Evolutionary conservation across 257 asterid genomes (phyloP), one percentile per base, ranked within the genome.

Genomic region (Primulina eburnea): DNA sequence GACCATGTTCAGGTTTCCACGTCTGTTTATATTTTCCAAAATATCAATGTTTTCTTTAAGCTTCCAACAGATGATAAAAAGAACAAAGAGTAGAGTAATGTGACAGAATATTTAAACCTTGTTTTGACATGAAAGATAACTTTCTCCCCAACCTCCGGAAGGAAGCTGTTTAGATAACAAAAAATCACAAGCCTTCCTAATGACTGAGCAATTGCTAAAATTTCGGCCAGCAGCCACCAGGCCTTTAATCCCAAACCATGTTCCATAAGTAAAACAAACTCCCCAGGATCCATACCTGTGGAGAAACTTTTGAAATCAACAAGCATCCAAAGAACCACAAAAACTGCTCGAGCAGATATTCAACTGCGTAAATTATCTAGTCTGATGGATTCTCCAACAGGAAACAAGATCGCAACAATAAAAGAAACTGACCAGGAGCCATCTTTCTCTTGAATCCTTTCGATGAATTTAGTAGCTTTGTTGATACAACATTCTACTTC

Each of bases 71-170:
- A 76, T 40, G 28, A 68, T 20, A 73, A 72, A 72, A 53, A 2
- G n/a, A 66, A 58, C 11, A 24, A 20, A 34, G n/a, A 33, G 53
- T 5, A 11, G n/a, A 33, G 53, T 5, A 11, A 24, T 32, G 55
- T 47, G 55, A 47, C 14, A 59, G 60, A 69, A 69, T 50, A 29
- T 34, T 52, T 30, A 59, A 72, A 94, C 99, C 99, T 89, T 87
- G 83, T 91, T 84, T 83, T 89, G 96, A 75, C 96, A 87, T 55
- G 99, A 93, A 69, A 90, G 94, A 64, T 93, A 93, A 82, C 97
- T 93, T 85, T 93, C 97, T 50, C 99, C 99, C 99, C 99, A 93
- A 60, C 97, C 99, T 72, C 97, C 99, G 52, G 90, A 90, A 70
- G 95, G 86, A 60, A 87, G 86, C 75, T 93, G 97, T 67, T 90